phyloP scores from a whole-genome alignment of 495 filamentous ascomycete genomes.

The Endocarpon pusillum region DNA sequence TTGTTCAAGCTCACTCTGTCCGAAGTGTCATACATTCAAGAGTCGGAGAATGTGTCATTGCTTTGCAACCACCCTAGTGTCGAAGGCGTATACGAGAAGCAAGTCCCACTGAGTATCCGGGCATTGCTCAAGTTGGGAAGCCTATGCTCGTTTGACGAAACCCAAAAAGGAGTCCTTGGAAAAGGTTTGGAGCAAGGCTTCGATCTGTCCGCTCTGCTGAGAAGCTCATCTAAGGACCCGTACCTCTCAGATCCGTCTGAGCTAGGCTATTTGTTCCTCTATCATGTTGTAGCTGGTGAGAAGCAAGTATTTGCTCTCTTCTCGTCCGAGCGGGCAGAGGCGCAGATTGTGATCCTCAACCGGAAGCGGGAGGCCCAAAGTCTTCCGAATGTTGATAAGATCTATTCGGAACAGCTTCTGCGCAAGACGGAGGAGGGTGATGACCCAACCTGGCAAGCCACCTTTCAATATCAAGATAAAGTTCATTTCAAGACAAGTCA shows the following conservation, averaged over 20 bases:
- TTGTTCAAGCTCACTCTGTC: constrained; percentile 84
- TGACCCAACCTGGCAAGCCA: constrained; percentile 54
- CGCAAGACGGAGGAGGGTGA: constrained; percentile 46
- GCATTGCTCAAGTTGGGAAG: constrained; percentile 81
- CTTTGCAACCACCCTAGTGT: constrained; percentile 87
- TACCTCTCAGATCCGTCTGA: constrained; percentile 51
- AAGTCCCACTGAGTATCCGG: constrained; percentile 66
- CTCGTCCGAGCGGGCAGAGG: constrained; percentile 63
- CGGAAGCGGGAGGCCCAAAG: constrained; percentile 60
- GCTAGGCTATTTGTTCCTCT: constrained; percentile 74
- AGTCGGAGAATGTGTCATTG: constrained; percentile 60
- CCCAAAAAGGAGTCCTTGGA: constrained; percentile 76
- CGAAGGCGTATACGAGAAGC: constrained; percentile 91
- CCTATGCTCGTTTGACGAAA: constrained; percentile 88
- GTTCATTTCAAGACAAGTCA: constrained; percentile 73
- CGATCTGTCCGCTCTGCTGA: constrained; percentile 59
- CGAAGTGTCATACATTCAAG: constrained; percentile 71
- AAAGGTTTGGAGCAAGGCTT: constrained; percentile 89
- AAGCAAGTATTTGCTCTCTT: constrained; percentile 87
- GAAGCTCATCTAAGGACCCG: constrained; percentile 42
- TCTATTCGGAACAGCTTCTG: constrained; percentile 63
- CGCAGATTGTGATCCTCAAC: constrained; percentile 73
- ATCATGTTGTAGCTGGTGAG: constrained; percentile 79
- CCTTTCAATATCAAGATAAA: constrained; percentile 74
- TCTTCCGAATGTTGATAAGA: constrained; percentile 75